Evolutionary conservation across 2,329 filamentous ascomycete species (phyloP), one percentile per base, ranked within the genome.

Genomic region (Capronia americana): DNA sequence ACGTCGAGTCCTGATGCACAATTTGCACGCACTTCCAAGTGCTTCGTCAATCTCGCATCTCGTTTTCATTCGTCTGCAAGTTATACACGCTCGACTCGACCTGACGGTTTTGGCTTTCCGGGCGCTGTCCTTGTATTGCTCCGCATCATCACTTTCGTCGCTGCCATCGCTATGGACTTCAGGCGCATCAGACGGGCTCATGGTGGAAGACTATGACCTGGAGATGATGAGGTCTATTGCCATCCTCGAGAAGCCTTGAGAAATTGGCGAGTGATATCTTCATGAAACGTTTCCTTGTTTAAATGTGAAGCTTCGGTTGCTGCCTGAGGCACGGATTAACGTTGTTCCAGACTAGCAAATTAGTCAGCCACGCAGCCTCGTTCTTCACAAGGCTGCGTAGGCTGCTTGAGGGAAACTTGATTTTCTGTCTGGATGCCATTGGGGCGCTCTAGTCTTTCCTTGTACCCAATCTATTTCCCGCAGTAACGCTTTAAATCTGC

Each of bases 1-100:
- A 32, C 92, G 84, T 14, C 88, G 87, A 1, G 92, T 90, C 79
- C 95, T 96, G 56, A 86, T 86, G 76, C 93, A 97, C 67, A 93
- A 86, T 75, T 86, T 87, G 76, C 90, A 92, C 2, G 89, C 84
- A 24, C 78, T 78, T 28, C 89, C 86, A 2, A 83, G 82, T 34
- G 88, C 85, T 2, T 84, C 82, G 71, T 92, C 89, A 28, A 91
- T 88, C 74, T 96, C 92, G 79, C 93, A 97, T 69, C 92, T 89
- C 65, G 96, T 92, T 77, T 93, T 93, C 64, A 92, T 82, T n/a
- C 87, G 86, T 46, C 90, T 87, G 74, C 90, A 93, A 1, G 89
- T 87, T 75, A 92, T 90, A 77, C 90, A 93, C 24, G 90, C 90
- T 41, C 90, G 62, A 85, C 62, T 70, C 2, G 68, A 70, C 32